Conservation (phyloP, 1,284 basidiomycete genomes). For the Trametes sp. region DNA sequence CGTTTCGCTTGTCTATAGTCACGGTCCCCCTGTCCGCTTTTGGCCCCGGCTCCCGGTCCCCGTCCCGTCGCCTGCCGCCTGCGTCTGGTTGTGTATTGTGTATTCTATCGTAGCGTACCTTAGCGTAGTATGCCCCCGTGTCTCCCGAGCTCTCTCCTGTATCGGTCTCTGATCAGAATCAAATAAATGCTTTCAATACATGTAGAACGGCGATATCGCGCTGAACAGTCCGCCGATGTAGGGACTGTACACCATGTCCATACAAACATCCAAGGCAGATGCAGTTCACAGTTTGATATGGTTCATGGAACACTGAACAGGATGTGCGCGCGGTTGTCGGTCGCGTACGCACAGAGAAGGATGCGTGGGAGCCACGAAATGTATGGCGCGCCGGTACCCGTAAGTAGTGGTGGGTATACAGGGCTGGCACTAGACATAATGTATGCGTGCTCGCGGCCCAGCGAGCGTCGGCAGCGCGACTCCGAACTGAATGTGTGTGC, state of each 20-base stretch:
- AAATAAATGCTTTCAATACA: neutral
- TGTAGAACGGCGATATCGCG: too few relatives aligned
- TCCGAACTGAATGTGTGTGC: neutral
- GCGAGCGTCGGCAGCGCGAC: neutral
- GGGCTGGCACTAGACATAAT: too few relatives aligned
- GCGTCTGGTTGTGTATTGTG: conserved; percentile 23
- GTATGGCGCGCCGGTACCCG: too few relatives aligned
- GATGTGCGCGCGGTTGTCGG: neutral
- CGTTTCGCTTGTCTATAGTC: neutral
- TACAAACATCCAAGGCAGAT: too few relatives aligned
- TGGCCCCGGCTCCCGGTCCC: too few relatives aligned
- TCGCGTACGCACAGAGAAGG: conserved; percentile 6
- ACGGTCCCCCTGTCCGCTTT: neutral
- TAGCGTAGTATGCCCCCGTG: conserved; percentile 12
- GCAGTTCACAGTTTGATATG: neutral
- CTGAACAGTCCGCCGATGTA: too few relatives aligned
- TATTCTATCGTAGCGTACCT: conserved; percentile 26
- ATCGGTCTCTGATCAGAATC: too few relatives aligned
- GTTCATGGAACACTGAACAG: too few relatives aligned
- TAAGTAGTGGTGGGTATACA: too few relatives aligned
- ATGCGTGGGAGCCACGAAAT: neutral
- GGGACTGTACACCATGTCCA: too few relatives aligned
- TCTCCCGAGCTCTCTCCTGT: neutral
- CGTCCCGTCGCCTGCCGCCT: too few relatives aligned
- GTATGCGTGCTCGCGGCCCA: too few relatives aligned